Conservation (phyloP, 2,329 filamentous ascomycete species). For the Aspergillus candidus region DNA sequence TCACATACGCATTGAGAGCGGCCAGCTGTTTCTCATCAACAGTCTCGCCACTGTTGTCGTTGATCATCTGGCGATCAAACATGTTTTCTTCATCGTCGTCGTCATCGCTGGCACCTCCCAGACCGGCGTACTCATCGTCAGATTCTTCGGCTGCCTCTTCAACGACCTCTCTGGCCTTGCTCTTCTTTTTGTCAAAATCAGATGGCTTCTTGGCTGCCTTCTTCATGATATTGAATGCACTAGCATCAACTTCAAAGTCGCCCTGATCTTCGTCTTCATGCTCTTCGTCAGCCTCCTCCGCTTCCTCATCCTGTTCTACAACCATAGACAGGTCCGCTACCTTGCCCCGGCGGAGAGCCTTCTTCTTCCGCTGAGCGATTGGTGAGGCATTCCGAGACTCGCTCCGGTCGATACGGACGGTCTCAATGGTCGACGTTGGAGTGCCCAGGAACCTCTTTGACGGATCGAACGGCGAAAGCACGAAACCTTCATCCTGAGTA, state of each 20-base stretch:
- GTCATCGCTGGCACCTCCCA: conserved; percentile 85
- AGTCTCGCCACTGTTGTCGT: conserved; percentile 71
- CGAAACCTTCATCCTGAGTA: conserved; percentile 76
- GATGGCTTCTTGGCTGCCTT: conserved; percentile 54
- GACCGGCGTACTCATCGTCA: conserved; percentile 92
- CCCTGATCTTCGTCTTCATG: conserved; percentile 3
- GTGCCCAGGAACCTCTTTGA: conserved; percentile 57
- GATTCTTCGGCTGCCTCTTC: conserved; percentile 95
- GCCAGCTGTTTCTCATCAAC: conserved; percentile 75
- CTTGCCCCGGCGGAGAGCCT: conserved; percentile 46
- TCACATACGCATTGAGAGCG: conserved; percentile 77
- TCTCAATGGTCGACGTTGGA: conserved; percentile 65
- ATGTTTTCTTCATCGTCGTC: conserved; percentile 71
- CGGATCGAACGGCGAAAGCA: conserved; percentile 64
- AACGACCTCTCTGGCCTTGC: conserved; percentile 78
- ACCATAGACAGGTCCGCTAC: conserved; percentile 43
- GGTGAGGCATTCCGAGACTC: conserved; percentile 55
- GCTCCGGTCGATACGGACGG: conserved; percentile 50
- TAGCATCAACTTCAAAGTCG: conserved; percentile 34
- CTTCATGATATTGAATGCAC: conserved; percentile 66
- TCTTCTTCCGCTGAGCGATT: conserved; percentile 54
- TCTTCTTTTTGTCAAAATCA: conserved; percentile 75
- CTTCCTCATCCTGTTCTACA: conserved; percentile 32
- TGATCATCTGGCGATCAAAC: conserved; percentile 80
- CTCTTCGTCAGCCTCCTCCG: too few relatives aligned